phyloP scores from a whole-genome alignment of 305 asterid genomes.

The Fraxinus greggii region DNA sequence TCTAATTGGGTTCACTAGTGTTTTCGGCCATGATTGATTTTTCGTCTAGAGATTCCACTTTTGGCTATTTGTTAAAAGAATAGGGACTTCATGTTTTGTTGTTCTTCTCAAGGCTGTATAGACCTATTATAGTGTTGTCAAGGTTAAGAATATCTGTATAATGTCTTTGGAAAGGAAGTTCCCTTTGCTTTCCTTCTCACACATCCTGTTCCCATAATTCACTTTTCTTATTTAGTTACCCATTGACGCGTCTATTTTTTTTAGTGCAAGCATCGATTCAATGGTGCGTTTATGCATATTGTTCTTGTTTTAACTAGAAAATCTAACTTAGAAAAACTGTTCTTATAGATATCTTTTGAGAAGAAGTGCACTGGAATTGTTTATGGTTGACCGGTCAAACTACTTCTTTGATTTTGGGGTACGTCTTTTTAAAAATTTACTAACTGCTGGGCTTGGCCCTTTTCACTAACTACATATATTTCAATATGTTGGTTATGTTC shows the following conservation, averaged over 20 bases:
- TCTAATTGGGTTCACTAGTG: conserved; percentile 20
- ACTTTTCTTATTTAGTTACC: conserved; percentile 19
- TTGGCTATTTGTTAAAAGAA: not conserved
- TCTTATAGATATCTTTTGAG: conserved; percentile 84
- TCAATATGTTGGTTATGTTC: conserved; percentile 17
- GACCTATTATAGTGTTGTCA: not conserved
- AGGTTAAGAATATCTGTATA: not conserved
- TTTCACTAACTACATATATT: conserved; percentile 22
- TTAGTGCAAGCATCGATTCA: conserved; percentile 16
- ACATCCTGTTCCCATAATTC: conserved; percentile 12
- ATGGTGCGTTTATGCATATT: conserved; percentile 3
- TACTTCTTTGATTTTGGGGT: conserved; percentile 99
- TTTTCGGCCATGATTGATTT: conserved; percentile 21
- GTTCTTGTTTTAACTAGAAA: conserved; percentile 18
- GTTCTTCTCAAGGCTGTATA: conserved; percentile 21
- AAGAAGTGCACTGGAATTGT: conserved; percentile 96
- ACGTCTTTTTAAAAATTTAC: conserved; percentile 28
- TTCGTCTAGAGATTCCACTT: conserved; percentile 5
- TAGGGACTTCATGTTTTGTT: conserved; percentile 11
- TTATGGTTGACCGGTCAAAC: conserved; percentile 97
- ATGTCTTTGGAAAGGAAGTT: not conserved
- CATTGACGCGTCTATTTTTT: conserved; percentile 16
- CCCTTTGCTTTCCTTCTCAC: conserved; percentile 12
- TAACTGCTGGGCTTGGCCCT: conserved; percentile 25
- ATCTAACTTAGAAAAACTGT: conserved; percentile 24